Evolutionary conservation across 2,329 filamentous ascomycete species (phyloP).

Genomic region (Botrytis byssoidea): DNA sequence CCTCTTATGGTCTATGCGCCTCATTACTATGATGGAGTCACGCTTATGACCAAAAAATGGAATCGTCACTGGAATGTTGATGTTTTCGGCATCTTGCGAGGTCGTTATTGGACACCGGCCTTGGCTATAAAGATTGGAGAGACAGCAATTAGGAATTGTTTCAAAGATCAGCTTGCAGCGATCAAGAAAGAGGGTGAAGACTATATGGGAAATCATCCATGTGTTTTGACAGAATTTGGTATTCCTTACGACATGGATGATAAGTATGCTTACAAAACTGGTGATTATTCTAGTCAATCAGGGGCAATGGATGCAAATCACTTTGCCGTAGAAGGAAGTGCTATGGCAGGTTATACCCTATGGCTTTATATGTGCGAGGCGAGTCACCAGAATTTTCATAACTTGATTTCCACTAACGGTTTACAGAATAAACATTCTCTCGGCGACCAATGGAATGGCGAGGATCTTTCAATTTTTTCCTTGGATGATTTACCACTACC

Average conservation of each 20-base stretch:
- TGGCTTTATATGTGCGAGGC: constrained; percentile 82
- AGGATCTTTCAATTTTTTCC: constrained; percentile 90
- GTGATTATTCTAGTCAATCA: constrained; percentile 90
- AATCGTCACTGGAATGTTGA: constrained; percentile 97
- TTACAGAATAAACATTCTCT: constrained; percentile 77
- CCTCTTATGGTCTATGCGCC: constrained; percentile 87
- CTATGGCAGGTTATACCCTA: constrained; percentile 79
- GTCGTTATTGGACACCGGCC: constrained; percentile 81
- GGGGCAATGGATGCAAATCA: constrained; percentile 95
- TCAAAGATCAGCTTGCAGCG: constrained; percentile 80
- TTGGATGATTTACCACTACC: constrained; percentile 70
- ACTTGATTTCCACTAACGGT: constrained; percentile 27
- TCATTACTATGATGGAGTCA: constrained; percentile 96
- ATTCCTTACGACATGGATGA: constrained; percentile 99
- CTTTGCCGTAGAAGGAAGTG: constrained; percentile 82
- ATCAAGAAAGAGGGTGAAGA: constrained; percentile 86
- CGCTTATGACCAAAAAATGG: constrained; percentile 97
- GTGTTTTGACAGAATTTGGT: constrained; percentile 90
- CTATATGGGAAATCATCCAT: constrained; percentile 83
- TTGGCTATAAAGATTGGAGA: constrained; percentile 93
- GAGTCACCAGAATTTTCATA: constrained; percentile 36
- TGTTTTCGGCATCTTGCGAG: constrained; percentile 85
- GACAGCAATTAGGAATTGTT: constrained; percentile 88
- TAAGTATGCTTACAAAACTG: constrained; percentile 90
- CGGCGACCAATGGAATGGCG: constrained; percentile 96